Evolutionary conservation across 148 eudicot genomes (phyloP), one percentile per base, ranked within the genome.

Genomic region (Amaranthus hypochondriacus): DNA sequence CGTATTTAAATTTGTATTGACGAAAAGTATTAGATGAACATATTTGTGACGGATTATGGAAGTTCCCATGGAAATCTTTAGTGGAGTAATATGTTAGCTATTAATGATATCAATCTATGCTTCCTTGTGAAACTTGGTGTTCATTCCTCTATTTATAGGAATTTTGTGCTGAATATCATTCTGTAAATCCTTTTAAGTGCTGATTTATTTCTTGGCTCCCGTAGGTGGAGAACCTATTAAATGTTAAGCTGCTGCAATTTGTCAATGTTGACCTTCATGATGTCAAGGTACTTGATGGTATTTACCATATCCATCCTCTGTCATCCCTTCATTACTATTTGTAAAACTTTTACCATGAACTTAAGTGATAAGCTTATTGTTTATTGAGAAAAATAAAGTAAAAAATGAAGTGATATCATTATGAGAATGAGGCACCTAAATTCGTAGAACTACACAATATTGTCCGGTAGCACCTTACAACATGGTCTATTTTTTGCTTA

Each of bases 181-280:
- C 4, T 56, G 28, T 39, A 28, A 28, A 6, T 63, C 52, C 57
- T 53, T 5, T 6, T 42, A 28, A 55, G 44, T 76, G 62, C 53
- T 64, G 50, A 48, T 73, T 58, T 65, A 18, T 81, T 73, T 56
- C 52, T 66, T 83, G 81, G 66, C 47, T 82, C 71, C 71, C 62
- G 54, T 80, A 93, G 98, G 86, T 93, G 80, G 98, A 93, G 83
- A 83, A 84, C 71, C 13, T 84, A 73, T 75, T 93, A 74, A 87
- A 82, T 73, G 97, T 86, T 48, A 88, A 84, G 81, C 77, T 93
- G 74, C 70, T 83, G 57, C 93, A 90, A 46, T 87, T 93, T 68
- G 89, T 88, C 72, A 88, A 86, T 73, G 89, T 86, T 68, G 98
- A 89, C 75, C 71, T 93, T 66, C 88, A 81, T 51, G 91, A 93